Evolutionary conservation across 495 filamentous ascomycete genomes (phyloP).

Genomic region (Cryomyces minteri): DNA sequence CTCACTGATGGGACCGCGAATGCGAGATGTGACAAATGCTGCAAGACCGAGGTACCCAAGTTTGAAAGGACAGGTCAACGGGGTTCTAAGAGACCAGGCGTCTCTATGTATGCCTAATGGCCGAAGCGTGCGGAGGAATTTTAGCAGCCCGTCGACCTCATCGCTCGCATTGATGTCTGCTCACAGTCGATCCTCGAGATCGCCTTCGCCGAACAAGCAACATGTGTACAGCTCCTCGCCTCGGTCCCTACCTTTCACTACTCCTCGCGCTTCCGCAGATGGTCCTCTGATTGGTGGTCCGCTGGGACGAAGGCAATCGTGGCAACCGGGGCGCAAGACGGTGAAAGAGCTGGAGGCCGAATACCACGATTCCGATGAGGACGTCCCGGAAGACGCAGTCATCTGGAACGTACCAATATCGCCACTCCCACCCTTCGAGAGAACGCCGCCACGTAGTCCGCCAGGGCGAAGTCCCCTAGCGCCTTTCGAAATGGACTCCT

Average conservation of each 20-base stretch:
- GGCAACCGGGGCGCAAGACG: constrained; percentile 67
- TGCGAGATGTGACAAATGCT: constrained; percentile 15
- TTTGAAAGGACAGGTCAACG: constrained; percentile 19
- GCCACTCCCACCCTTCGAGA: constrained; percentile 53
- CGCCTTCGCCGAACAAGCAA: too few relatives aligned
- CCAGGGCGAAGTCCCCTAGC: constrained; percentile 3
- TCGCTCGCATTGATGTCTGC: constrained; percentile 1
- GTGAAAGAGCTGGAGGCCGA: constrained; percentile 68
- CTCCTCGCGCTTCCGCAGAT: too few relatives aligned
- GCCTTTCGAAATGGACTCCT: not conserved
- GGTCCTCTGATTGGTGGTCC: too few relatives aligned
- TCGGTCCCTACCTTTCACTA: too few relatives aligned
- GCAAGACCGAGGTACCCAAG: constrained; percentile 19
- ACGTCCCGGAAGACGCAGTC: constrained; percentile 79
- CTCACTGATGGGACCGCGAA: not conserved
- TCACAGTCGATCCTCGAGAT: too few relatives aligned
- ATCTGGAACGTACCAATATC: constrained; percentile 94
- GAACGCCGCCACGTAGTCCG: constrained; percentile 29
- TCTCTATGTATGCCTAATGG: constrained; percentile 18
- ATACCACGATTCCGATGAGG: constrained; percentile 77
- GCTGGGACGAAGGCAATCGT: constrained; percentile 27
- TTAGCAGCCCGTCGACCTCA: constrained; percentile 25
- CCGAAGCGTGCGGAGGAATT: constrained; percentile 15
- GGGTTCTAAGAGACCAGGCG: constrained; percentile 11
- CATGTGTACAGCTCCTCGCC: too few relatives aligned